A percentile compares a stretch with the other conserved stretches of the same genome.
phyloP scores from a whole-genome alignment of 2,329 filamentous ascomycete genomes.

The Alternaria infectoria region DNA sequence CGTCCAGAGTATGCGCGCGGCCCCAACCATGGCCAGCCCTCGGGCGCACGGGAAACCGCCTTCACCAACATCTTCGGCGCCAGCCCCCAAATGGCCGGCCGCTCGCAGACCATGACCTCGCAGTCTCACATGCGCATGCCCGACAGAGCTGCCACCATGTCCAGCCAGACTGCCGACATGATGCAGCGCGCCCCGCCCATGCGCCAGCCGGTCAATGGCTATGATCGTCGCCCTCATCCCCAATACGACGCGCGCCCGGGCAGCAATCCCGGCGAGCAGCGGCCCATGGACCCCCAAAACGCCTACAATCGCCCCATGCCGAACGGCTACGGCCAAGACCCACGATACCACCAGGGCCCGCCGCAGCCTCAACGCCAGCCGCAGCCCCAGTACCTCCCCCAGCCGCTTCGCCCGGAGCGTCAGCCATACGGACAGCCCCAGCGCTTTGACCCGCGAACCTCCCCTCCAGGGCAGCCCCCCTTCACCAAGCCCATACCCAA shows the following conservation, averaged over 20 bases:
- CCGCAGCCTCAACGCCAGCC: slow-evolving; percentile 48
- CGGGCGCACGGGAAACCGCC: slow-evolving; percentile 83
- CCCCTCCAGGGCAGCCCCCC: slow-evolving; percentile 55
- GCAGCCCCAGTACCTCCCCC: slow-evolving; percentile 65
- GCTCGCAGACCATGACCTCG: slow-evolving; percentile 94
- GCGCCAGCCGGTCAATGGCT: slow-evolving; percentile 55
- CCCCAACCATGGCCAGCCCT: slow-evolving; percentile 59
- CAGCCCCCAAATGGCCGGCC: slow-evolving; percentile 73
- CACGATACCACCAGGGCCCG: slow-evolving; percentile 43
- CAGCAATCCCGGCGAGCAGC: slow-evolving; percentile 34
- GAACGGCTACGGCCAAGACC: slow-evolving; percentile 49
- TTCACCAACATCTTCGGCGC: slow-evolving; percentile 96
- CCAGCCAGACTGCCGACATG: slow-evolving; percentile 53
- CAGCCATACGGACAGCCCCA: slow-evolving; percentile 76
- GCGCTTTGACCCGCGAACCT: slow-evolving; percentile 68
- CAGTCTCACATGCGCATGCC: slow-evolving; percentile 67
- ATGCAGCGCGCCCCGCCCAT: slow-evolving; percentile 71
- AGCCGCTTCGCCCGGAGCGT: slow-evolving; percentile 67
- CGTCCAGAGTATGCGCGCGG: slow-evolving; percentile 64
- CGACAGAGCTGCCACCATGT: slow-evolving; percentile 77
- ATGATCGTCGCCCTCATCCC: slow-evolving; percentile 43
- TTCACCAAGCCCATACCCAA: slow-evolving; percentile 62
- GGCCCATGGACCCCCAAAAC: slow-evolving; percentile 35
- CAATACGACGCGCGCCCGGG: slow-evolving; percentile 36
- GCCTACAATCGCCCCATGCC: slow-evolving; percentile 41